A percentile compares a stretch with the other conserved stretches of the same genome.
Evolutionary conservation across 306 rosid genomes (phyloP).

Genomic region (Abrus precatorius): DNA sequence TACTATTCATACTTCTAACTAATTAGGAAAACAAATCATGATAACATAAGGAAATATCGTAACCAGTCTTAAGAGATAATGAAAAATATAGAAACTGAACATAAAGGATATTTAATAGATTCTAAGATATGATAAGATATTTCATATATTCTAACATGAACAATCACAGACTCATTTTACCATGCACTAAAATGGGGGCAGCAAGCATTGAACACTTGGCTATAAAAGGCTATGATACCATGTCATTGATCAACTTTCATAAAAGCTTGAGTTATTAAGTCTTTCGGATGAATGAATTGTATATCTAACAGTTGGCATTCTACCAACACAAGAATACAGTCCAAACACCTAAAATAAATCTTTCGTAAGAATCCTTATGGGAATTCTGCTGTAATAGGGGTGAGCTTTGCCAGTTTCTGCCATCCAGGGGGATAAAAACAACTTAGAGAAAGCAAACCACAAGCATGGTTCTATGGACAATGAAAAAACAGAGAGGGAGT

Average conservation of each 20-base stretch:
- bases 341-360: background rate
- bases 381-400: background rate
- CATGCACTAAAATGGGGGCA: background rate
- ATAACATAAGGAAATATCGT: too few species aligned
- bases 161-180: background rate
- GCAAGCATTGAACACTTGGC: background rate
- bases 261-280: background rate
- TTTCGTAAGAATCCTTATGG: background rate
- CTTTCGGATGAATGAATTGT: background rate
- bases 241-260: slow-evolving; percentile 11
- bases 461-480: background rate
- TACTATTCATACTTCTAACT: too few species aligned
- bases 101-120: too few species aligned
- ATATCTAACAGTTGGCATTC: background rate
- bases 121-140: too few species aligned
- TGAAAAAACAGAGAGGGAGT: slow-evolving; percentile 1
- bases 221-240: background rate
- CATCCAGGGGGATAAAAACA: background rate
- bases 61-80: too few species aligned
- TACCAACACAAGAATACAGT: slow-evolving; percentile 5
- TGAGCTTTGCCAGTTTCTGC: background rate
- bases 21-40: too few species aligned
- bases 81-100: too few species aligned
- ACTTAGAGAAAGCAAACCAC: background rate
- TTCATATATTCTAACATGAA: background rate